Evolutionary conservation across 495 filamentous ascomycete genomes (phyloP), one percentile per base, ranked within the genome.

Genomic region (Xylaria curta): DNA sequence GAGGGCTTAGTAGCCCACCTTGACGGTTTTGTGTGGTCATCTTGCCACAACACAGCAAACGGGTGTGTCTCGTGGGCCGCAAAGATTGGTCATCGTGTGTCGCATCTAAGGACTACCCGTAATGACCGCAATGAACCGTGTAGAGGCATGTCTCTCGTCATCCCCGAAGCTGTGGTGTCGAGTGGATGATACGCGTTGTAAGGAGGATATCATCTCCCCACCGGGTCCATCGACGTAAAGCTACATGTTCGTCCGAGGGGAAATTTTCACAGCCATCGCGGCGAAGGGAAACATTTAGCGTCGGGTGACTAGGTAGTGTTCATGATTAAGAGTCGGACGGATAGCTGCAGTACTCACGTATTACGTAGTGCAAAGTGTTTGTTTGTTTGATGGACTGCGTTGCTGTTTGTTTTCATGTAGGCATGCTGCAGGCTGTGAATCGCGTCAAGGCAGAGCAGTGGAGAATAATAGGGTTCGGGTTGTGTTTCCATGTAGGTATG

Each of bases 51-150:
- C 76, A 58, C 69, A 49, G 42, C 76, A 73, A 75, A 75, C 75
- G 78, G 74, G 79, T 78, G 81, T 77, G 82, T 81, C 83, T 83
- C 83, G 83, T 84, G 84, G 78, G 79, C 76, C 73, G 74, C 74
- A 66, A 38, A 81, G 76, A 82, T 82, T 84, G 82, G 84, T 71
- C 76, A 19, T 75, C 56, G 62, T n/a, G 66, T 73, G 77, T 76
- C 70, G 72, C 75, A 75, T 68, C 76, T 75, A 74, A 65, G 70
- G 74, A 70, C 69, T 74, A 66, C 38, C 46, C 69, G 72, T 74
- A 70, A 46, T 65, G 73, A 71, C 46, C 69, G 72, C 73, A 70
- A 46, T 65, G 73, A 71, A 76, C 64, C 73, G 71, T 67, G 76
- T 61, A 75, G 69, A 67, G 71, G 66, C 62, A 69, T 76, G 76